These are phyloP conservation scores for Cyclostephanos invisitatus DNA, from an alignment of 108 stramenopile genomes.

Conservation along the genomic window DNA sequence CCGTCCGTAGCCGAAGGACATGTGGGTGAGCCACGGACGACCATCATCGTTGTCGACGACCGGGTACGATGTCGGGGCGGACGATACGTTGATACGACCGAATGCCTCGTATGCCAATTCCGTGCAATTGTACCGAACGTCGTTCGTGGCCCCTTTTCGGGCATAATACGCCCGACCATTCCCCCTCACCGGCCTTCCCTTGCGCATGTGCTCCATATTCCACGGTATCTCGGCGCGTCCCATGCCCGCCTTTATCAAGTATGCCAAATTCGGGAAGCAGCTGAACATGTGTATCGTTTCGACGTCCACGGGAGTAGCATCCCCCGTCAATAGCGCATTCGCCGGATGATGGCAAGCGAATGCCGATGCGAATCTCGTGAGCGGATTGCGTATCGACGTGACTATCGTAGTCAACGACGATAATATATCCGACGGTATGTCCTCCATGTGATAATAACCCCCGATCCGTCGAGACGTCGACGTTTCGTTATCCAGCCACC, in stretches of 20 bases:
- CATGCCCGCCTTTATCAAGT: slow-evolving; percentile 19
- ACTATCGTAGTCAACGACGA: slow-evolving; percentile 9
- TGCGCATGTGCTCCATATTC: slow-evolving; percentile 10
- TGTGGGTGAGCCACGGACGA: slow-evolving; percentile 23
- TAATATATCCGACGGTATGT: slow-evolving; percentile 7
- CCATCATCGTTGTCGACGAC: neutral
- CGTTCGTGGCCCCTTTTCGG: neutral
- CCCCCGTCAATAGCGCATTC: neutral
- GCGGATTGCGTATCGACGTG: slow-evolving; percentile 15
- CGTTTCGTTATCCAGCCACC: slow-evolving; percentile 10
- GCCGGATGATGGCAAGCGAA: slow-evolving; percentile 20
- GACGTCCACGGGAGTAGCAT: neutral
- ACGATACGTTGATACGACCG: slow-evolving; percentile 8
- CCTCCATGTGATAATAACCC: slow-evolving; percentile 19
- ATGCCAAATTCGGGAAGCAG: slow-evolving; percentile 8
- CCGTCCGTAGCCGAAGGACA: slow-evolving; percentile 22
- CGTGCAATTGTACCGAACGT: slow-evolving; percentile 7
- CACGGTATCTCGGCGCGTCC: slow-evolving; percentile 13
- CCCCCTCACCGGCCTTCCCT: neutral
- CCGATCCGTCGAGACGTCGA: slow-evolving; percentile 10
- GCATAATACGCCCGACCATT: neutral
- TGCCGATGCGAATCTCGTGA: slow-evolving; percentile 14
- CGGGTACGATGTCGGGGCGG: neutral
- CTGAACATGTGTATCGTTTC: slow-evolving; percentile 1
- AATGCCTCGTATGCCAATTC: slow-evolving; percentile 15